Evolutionary conservation across 2,329 filamentous ascomycete species (phyloP).

Genomic region (Phialophora macrospora): DNA sequence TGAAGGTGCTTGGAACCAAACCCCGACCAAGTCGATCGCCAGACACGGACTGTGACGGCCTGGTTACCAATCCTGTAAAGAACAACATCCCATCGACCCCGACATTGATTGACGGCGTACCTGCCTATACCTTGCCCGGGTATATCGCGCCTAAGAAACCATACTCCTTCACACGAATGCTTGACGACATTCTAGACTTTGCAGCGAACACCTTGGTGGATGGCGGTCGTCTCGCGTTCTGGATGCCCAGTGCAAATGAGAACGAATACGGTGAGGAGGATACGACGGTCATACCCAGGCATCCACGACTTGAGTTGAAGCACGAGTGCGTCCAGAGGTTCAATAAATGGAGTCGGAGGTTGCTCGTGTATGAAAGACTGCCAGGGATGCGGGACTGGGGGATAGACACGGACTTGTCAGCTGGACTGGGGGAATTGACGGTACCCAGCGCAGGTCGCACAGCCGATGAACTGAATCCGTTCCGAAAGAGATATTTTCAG

Average conservation of each 20-base stretch:
- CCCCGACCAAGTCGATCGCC: slow-evolving; percentile 57
- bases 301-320: slow-evolving; percentile 74
- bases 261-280: slow-evolving; percentile 76
- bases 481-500: slow-evolving; percentile 58
- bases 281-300: slow-evolving; percentile 46
- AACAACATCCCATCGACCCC: slow-evolving; percentile 8
- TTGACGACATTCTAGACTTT: slow-evolving; percentile 87
- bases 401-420: slow-evolving; percentile 11
- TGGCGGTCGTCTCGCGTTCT: slow-evolving; percentile 82
- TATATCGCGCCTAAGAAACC: slow-evolving; percentile 89
- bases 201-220: slow-evolving; percentile 76
- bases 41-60: slow-evolving; percentile 5
- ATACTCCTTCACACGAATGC: slow-evolving; percentile 88
- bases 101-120: slow-evolving; percentile 67
- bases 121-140: slow-evolving; percentile 69
- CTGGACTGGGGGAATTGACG: slow-evolving; percentile 48
- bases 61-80: background rate
- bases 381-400: slow-evolving; percentile 53
- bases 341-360: slow-evolving; percentile 87
- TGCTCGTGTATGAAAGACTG: slow-evolving; percentile 82
- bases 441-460: slow-evolving; percentile 50
- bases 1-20: slow-evolving; percentile 77
- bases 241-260: slow-evolving; percentile 92
- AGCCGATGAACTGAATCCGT: slow-evolving; percentile 71
- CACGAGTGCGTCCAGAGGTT: slow-evolving; percentile 83